Conservation (phyloP, 2,329 filamentous ascomycete genomes). For the Calonectria honghensis region DNA sequence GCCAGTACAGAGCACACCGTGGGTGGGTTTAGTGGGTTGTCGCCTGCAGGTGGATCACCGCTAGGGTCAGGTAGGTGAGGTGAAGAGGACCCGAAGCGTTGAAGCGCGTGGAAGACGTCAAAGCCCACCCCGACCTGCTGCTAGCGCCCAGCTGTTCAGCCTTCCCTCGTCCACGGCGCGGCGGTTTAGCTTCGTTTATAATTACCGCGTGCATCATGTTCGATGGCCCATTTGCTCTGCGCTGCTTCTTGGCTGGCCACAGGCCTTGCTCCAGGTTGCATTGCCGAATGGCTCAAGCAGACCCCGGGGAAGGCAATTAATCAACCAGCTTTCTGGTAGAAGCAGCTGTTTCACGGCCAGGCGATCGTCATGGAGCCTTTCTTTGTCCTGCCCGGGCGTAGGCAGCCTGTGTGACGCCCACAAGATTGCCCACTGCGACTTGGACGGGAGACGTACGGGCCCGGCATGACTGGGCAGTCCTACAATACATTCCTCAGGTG, state of each 20-base stretch:
- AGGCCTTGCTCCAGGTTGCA: constrained; percentile 21
- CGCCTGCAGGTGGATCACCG: constrained; percentile 56
- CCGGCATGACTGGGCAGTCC: constrained; percentile 16
- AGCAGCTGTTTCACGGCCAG: constrained; percentile 21
- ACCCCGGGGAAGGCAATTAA: constrained; percentile 21
- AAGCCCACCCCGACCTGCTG: constrained; percentile 11
- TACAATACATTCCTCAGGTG: constrained; percentile 25
- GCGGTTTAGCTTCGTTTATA: constrained; percentile 14
- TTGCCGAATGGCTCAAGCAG: constrained; percentile 11
- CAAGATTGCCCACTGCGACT: constrained; percentile 21
- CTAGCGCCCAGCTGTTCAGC: constrained; percentile 24
- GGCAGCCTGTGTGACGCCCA: constrained; percentile 14
- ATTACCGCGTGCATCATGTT: constrained; percentile 22
- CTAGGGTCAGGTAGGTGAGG: constrained; percentile 46
- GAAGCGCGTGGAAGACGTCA: constrained; percentile 30
- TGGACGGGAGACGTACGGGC: not conserved
- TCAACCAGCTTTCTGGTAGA: constrained; percentile 13
- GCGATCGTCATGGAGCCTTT: constrained; percentile 18
- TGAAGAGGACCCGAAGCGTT: constrained; percentile 26
- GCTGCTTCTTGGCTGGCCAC: constrained; percentile 14
- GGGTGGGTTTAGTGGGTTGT: constrained; percentile 53
- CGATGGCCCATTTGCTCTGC: constrained; percentile 9
- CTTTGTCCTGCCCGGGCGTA: constrained; percentile 16
- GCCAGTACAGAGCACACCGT: constrained; percentile 39
- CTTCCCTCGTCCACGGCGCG: constrained; percentile 12